phyloP scores from a whole-genome alignment of 768 basidiomycete genomes.

The Rhodosporidiobolus sp. region DNA sequence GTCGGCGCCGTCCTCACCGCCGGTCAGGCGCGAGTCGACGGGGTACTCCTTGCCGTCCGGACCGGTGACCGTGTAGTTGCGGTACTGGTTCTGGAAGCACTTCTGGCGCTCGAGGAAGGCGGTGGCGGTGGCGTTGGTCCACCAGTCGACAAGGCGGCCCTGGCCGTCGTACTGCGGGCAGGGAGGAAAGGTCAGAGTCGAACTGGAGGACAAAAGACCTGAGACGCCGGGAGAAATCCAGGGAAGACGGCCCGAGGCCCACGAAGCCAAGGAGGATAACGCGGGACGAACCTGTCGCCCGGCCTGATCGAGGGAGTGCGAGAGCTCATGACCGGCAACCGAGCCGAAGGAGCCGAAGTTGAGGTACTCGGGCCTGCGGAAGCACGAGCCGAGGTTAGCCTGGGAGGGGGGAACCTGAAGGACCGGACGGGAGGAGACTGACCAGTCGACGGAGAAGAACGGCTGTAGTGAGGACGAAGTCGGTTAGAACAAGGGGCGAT shows the following conservation, averaged over 20 bases:
- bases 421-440: slow-evolving; percentile 31
- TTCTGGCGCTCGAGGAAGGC: slow-evolving; percentile 77
- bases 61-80: slow-evolving; percentile 78
- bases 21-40: slow-evolving; percentile 73
- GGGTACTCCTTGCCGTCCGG: slow-evolving; percentile 77
- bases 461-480: too few species aligned
- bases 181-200: slow-evolving; percentile 60
- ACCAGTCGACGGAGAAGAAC: slow-evolving; percentile 82
- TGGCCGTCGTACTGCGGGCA: slow-evolving; percentile 72
- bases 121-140: slow-evolving; percentile 73
- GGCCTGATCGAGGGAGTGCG: slow-evolving; percentile 75
- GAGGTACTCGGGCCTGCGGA: slow-evolving; percentile 75
- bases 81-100: slow-evolving; percentile 89
- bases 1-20: slow-evolving; percentile 89
- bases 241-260: too few species aligned
- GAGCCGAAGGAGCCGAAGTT: slow-evolving; percentile 89
- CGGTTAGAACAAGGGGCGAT: not conserved
- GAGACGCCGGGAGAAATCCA: not conserved
- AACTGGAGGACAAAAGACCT: not conserved
- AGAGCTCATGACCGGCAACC: slow-evolving; percentile 87
- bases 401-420: not conserved
- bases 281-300: slow-evolving; percentile 21
- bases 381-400: not conserved
- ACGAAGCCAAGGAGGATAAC: too few species aligned
- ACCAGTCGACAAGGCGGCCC: slow-evolving; percentile 86